Evolutionary conservation across 2,329 filamentous ascomycete genomes (phyloP).

Genomic region (Lasiodiplodia sp.): DNA sequence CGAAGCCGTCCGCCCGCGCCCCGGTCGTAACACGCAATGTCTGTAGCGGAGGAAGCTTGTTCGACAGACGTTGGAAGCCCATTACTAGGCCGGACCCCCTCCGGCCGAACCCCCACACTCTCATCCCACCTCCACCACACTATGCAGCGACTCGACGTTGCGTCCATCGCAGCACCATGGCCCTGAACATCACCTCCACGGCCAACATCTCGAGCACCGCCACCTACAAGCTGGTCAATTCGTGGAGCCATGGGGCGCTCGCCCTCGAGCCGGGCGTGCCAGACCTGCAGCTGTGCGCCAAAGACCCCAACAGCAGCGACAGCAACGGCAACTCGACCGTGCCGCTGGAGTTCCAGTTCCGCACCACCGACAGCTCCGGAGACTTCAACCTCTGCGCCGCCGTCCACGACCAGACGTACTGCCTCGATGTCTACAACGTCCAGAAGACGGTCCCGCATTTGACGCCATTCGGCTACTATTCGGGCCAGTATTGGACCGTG

Average conservation of each 20-base stretch:
- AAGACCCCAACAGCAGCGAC: not conserved
- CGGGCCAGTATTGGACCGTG: conserved; percentile 26
- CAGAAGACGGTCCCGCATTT: conserved; percentile 16
- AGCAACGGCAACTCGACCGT: not conserved
- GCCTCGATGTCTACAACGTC: conserved; percentile 18
- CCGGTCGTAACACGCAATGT: not conserved
- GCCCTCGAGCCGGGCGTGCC: conserved; percentile 15
- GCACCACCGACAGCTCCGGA: not conserved
- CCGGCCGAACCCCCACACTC: not conserved
- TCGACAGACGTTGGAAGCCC: not conserved
- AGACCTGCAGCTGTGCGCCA: conserved; percentile 13
- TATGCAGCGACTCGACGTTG: conserved; percentile 10
- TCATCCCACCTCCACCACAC: not conserved
- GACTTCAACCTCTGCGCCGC: conserved; percentile 24
- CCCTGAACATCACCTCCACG: conserved; percentile 15
- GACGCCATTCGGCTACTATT: conserved; percentile 15
- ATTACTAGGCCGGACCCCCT: not conserved
- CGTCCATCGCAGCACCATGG: not conserved
- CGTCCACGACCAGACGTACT: conserved; percentile 4
- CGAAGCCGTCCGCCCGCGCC: not conserved
- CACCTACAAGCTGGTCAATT: conserved; percentile 25
- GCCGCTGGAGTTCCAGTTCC: conserved; percentile 26
- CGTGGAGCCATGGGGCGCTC: conserved; percentile 14
- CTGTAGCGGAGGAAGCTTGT: conserved; percentile 8
- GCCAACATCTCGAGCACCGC: conserved; percentile 26